These are phyloP conservation scores for Funneliformis caledonium DNA, from an alignment of 371 early-diverging fungal species.

Conservation along the genomic window DNA sequence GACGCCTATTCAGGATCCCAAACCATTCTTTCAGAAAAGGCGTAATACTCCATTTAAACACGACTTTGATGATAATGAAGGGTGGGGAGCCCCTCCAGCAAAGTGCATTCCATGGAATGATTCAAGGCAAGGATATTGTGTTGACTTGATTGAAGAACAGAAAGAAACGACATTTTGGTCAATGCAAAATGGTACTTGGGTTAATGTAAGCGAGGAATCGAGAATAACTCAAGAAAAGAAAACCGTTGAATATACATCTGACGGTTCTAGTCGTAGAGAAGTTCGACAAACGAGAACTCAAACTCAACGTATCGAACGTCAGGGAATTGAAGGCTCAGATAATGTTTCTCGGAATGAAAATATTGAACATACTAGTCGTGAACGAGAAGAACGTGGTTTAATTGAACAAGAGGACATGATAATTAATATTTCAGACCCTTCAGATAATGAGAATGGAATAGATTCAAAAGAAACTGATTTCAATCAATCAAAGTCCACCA, in stretches of 20 bases:
- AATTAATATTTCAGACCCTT: not conserved
- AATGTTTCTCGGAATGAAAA: not conserved
- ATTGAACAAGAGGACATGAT: not conserved
- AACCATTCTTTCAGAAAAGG: slow-evolving; percentile 10
- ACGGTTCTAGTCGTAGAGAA: not conserved
- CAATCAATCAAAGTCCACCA: not conserved
- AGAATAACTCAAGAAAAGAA: slow-evolving; percentile 1
- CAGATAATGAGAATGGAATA: not conserved
- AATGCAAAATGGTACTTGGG: slow-evolving; percentile 39
- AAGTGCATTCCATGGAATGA: slow-evolving; percentile 49
- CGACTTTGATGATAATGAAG: slow-evolving; percentile 41
- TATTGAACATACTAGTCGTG: not conserved
- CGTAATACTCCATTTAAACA: not conserved
- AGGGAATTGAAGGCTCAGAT: not conserved
- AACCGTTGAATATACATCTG: not conserved
- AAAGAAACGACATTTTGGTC: slow-evolving; percentile 49
- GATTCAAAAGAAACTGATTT: not conserved
- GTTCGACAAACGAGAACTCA: not conserved
- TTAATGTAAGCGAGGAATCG: slow-evolving; percentile 30
- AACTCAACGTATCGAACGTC: not conserved
- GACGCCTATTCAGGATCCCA: slow-evolving; percentile 26
- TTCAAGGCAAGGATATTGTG: slow-evolving; percentile 49
- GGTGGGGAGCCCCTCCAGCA: slow-evolving; percentile 49
- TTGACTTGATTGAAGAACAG: slow-evolving; percentile 51
- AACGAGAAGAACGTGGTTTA: not conserved